These are phyloP conservation scores for Jaltomata sinuosa DNA, from an alignment of 257 asterid species.

Conservation along the genomic window DNA sequence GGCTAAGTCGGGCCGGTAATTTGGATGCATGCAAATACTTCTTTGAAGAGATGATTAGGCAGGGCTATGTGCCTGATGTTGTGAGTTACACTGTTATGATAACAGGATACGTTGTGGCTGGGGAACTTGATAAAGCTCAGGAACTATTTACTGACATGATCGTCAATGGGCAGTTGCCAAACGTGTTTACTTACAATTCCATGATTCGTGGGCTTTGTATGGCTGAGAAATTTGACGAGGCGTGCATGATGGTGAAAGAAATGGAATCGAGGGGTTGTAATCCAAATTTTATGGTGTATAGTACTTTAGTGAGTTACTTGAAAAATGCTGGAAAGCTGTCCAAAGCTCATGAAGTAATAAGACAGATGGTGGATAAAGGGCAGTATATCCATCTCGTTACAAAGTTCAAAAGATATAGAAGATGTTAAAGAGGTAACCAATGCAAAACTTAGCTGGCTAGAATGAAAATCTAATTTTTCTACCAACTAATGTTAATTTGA, in stretches of 20 bases:
- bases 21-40: constrained; percentile 74
- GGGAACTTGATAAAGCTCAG: constrained; percentile 56
- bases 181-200: constrained; percentile 87
- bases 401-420: constrained; percentile 58
- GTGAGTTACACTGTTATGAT: constrained; percentile 90
- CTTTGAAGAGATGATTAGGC: constrained; percentile 62
- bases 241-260: constrained; percentile 68
- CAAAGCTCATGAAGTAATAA: constrained; percentile 68
- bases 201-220: constrained; percentile 91
- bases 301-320: constrained; percentile 74
- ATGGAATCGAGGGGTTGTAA: constrained; percentile 84
- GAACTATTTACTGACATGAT: constrained; percentile 60
- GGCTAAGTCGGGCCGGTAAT: constrained; percentile 91
- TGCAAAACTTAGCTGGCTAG: not conserved
- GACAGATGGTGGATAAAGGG: constrained; percentile 83
- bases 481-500: not conserved
- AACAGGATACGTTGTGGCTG: constrained; percentile 72
- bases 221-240: constrained; percentile 68
- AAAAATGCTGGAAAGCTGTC: constrained; percentile 71
- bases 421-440: constrained; percentile 33
- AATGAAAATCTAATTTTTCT: not conserved
- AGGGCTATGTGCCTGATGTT: constrained; percentile 72
- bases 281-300: constrained; percentile 90
- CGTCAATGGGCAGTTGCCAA: constrained; percentile 66
- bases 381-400: constrained; percentile 54